Conservation (phyloP, 2,329 filamentous ascomycete genomes). For the Trichophyton benhamiae region DNA sequence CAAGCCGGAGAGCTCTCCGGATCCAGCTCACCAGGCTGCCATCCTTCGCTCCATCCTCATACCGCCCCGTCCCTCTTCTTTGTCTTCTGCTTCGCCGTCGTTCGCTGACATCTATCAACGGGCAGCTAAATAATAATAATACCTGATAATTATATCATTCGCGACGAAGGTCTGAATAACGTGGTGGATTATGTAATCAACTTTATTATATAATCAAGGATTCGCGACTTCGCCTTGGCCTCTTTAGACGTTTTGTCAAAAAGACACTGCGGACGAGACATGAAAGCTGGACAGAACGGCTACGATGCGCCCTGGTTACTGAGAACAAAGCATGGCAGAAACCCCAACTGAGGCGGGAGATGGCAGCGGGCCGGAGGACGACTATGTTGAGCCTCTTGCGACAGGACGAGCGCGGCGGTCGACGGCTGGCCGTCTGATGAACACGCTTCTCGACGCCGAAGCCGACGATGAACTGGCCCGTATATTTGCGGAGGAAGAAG, state of each 20-base stretch:
- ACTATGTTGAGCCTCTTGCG: slow-evolving; percentile 44
- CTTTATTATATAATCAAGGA: neutral
- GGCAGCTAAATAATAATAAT: too few species aligned
- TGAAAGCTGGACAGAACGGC: neutral
- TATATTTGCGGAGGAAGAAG: slow-evolving; percentile 64
- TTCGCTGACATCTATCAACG: too few species aligned
- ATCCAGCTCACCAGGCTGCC: neutral
- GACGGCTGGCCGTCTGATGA: slow-evolving; percentile 75
- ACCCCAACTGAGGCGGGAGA: neutral
- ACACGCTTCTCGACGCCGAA: slow-evolving; percentile 62
- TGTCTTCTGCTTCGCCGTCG: neutral
- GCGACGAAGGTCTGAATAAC: neutral
- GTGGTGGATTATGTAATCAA: neutral
- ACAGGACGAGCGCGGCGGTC: slow-evolving; percentile 62
- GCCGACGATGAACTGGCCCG: slow-evolving; percentile 57
- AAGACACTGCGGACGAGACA: neutral
- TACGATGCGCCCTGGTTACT: neutral
- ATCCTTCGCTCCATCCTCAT: neutral
- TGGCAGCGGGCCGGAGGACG: slow-evolving; percentile 5
- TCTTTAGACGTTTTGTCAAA: neutral
- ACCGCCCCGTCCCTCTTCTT: neutral
- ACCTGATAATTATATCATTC: too few species aligned
- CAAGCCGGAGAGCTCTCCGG: neutral
- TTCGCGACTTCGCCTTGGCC: too few species aligned
- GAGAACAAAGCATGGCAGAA: slow-evolving; percentile 2